Evolutionary conservation across 257 asterid genomes (phyloP).

Genomic region (Knoxia roxburghii): DNA sequence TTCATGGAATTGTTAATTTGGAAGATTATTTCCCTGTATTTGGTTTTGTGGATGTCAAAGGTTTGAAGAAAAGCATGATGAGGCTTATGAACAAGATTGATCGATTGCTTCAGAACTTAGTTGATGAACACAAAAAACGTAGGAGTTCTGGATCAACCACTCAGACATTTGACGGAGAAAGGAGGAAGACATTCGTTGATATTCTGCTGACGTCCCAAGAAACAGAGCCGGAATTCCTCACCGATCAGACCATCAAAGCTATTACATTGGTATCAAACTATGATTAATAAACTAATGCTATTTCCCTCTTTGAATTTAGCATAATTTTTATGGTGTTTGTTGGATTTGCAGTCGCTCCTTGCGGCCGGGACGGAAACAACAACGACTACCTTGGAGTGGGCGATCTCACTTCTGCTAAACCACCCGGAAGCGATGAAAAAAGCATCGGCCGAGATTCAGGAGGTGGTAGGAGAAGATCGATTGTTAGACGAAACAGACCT

Average conservation of each 20-base stretch:
- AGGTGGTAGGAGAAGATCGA: conserved; percentile 29
- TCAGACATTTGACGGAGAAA: neutral
- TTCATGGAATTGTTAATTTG: conserved; percentile 16
- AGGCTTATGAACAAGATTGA: conserved; percentile 6
- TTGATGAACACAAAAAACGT: conserved; percentile 18
- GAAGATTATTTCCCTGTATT: conserved; percentile 23
- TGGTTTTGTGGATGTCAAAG: conserved; percentile 15
- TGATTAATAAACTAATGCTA: too few species aligned
- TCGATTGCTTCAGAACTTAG: conserved; percentile 15
- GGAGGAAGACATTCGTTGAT: conserved; percentile 14
- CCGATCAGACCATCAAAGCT: conserved; percentile 26
- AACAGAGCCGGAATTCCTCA: conserved; percentile 19
- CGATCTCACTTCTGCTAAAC: conserved; percentile 40
- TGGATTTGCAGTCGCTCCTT: conserved; percentile 23
- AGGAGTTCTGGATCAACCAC: neutral
- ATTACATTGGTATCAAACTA: conserved; percentile 16
- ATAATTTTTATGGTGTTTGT: too few species aligned
- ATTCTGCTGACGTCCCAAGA: conserved; percentile 20
- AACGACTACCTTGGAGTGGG: conserved; percentile 37
- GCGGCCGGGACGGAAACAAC: conserved; percentile 55
- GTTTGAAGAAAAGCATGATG: conserved; percentile 19
- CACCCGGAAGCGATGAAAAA: conserved; percentile 35
- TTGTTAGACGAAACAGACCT: conserved; percentile 21
- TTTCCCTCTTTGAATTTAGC: too few species aligned
- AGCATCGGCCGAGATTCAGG: conserved; percentile 35